These are phyloP conservation scores for Pseudogymnoascus sp. DNA, from an alignment of 2,329 filamentous ascomycete species.

Conservation along the genomic window DNA sequence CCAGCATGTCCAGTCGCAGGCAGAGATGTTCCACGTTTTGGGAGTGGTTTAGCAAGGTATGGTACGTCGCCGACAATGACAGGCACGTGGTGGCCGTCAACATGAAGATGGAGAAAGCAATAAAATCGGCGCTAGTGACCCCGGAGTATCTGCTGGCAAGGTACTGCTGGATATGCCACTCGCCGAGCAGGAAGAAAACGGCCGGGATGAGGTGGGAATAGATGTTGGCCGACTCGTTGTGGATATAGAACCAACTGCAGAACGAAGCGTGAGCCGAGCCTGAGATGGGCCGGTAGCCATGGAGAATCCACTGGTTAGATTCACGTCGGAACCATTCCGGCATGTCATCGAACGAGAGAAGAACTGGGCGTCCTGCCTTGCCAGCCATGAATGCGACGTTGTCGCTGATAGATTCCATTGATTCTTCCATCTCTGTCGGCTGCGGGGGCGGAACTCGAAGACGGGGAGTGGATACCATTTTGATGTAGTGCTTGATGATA, in stretches of 20 bases:
- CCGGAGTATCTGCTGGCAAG: conserved; percentile 30
- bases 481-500: not conserved
- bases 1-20: conserved; percentile 35
- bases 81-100: conserved; percentile 34
- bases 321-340: conserved; percentile 36
- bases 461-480: not conserved
- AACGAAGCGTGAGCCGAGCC: conserved; percentile 34
- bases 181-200: conserved; percentile 31
- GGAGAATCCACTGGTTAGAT: conserved; percentile 37
- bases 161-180: conserved; percentile 28
- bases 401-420: no score
- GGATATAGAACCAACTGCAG: conserved; percentile 37
- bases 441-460: not conserved
- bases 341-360: conserved; percentile 33
- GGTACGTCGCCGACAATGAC: conserved; percentile 34
- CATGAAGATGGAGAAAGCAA: conserved; percentile 38
- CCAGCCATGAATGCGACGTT: no score
- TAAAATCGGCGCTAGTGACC: conserved; percentile 31
- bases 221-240: conserved; percentile 41
- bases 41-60: conserved; percentile 38
- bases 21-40: conserved; percentile 32
- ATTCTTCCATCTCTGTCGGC: not conserved
- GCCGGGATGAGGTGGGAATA: conserved; percentile 42
- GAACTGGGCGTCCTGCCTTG: conserved; percentile 8
- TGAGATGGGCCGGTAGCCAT: conserved; percentile 39